Conservation (phyloP, 2,329 filamentous ascomycete species). For the Penicillium glabrum region DNA sequence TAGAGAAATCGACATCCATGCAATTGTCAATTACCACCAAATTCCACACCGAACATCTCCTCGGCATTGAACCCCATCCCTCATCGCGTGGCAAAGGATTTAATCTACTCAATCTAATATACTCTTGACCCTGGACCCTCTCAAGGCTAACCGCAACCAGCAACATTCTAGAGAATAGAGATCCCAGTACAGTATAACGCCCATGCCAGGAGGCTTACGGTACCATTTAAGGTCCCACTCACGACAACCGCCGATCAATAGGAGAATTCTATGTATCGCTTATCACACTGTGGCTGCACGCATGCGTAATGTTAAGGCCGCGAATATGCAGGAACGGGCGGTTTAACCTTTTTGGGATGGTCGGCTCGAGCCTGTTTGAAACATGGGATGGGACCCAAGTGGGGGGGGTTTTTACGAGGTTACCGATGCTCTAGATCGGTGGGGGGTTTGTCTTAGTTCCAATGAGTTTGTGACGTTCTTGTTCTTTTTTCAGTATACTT, state of each 20-base stretch:
- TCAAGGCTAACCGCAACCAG: neutral
- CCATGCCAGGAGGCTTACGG: neutral
- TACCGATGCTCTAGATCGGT: neutral
- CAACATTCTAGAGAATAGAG: neutral
- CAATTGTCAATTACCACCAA: neutral
- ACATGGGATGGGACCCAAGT: neutral
- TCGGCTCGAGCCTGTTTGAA: neutral
- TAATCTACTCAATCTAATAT: neutral
- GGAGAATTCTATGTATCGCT: neutral
- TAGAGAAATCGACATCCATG: too few species aligned
- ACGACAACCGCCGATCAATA: neutral
- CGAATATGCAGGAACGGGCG: constrained; percentile 2
- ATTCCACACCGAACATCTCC: neutral
- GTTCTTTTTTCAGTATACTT: too few species aligned
- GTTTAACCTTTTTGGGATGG: neutral
- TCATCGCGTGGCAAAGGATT: neutral
- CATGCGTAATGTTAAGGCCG: neutral
- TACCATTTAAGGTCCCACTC: neutral
- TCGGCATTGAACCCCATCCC: neutral
- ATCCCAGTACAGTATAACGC: neutral
- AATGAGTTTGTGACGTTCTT: too few species aligned
- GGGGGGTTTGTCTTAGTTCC: neutral
- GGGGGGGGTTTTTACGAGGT: neutral
- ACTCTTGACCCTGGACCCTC: neutral
- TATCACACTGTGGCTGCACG: neutral